Conservation (phyloP, 306 rosid genomes). For the Mimosa pudica region DNA sequence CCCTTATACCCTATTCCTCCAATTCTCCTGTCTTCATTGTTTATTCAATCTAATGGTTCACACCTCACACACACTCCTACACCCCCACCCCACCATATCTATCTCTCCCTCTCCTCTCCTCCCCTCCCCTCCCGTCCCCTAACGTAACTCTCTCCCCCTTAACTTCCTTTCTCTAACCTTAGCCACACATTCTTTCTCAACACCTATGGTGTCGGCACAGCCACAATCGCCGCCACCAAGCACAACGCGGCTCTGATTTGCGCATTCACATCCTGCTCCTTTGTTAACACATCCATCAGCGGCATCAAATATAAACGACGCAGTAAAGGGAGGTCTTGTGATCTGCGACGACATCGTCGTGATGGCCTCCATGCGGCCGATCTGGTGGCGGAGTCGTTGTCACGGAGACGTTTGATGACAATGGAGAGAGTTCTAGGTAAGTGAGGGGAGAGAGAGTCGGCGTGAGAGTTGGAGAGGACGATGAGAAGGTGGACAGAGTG, state of each 20-base stretch:
- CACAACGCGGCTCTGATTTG: conserved; percentile 98
- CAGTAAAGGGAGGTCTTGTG: conserved; percentile 69
- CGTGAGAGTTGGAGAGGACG: conserved; percentile 50
- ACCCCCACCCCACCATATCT: too few species aligned
- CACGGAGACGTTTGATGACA: conserved; percentile 84
- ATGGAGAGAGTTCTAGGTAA: conserved; percentile 75
- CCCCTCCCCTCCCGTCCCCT: too few species aligned
- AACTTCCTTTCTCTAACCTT: conserved; percentile 63
- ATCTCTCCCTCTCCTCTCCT: too few species aligned
- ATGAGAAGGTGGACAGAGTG: conserved; percentile 70
- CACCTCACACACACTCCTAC: too few species aligned
- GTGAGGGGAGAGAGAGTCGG: conserved; percentile 75
- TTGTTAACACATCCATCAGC: conserved; percentile 72
- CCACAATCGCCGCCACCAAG: conserved; percentile 82
- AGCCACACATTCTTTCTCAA: conserved; percentile 59
- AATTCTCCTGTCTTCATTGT: too few species aligned
- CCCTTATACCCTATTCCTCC: too few species aligned
- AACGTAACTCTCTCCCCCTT: conserved; percentile 53
- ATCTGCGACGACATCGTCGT: conserved; percentile 77
- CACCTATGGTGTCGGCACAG: conserved; percentile 70
- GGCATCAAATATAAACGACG: conserved; percentile 59
- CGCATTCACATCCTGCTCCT: conserved; percentile 76
- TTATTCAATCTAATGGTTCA: too few species aligned
- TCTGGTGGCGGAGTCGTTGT: conserved; percentile 76
- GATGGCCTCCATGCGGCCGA: conserved; percentile 79